Evolutionary conservation across 352 stramenopile species (phyloP).

Genomic region (Phytophthora vignae): DNA sequence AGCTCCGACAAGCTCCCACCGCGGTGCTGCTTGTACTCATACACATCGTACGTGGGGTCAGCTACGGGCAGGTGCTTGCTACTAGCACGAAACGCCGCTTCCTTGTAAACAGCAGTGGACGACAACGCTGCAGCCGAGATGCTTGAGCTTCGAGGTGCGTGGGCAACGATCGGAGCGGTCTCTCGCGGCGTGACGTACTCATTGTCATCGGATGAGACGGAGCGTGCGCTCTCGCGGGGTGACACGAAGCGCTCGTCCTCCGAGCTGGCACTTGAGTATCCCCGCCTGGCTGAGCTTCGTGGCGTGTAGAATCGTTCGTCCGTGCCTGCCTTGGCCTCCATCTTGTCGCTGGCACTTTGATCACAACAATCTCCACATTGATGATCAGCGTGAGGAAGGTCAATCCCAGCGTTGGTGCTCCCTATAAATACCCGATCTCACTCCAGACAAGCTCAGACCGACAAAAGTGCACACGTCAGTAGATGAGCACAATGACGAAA

Average conservation of each 20-base stretch:
- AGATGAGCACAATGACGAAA: constrained; percentile 8
- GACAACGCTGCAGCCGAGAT: not conserved
- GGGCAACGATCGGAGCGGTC: constrained; percentile 14
- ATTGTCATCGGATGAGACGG: constrained; percentile 70
- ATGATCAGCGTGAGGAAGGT: not conserved
- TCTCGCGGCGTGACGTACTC: constrained; percentile 67
- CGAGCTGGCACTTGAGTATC: constrained; percentile 60
- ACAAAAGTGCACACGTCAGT: constrained; percentile 10
- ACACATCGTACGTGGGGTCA: constrained; percentile 25
- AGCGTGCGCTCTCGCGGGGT: constrained; percentile 62
- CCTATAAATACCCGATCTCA: constrained; percentile 33
- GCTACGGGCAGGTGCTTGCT: constrained; percentile 26
- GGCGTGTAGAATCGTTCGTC: constrained; percentile 78
- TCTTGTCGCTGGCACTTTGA: constrained; percentile 11
- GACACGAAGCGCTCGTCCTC: constrained; percentile 74
- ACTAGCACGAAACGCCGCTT: constrained; percentile 28
- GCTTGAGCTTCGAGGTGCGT: constrained; percentile 11
- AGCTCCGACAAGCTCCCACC: constrained; percentile 16
- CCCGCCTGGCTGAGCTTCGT: constrained; percentile 61
- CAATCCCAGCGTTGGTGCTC: not conserved
- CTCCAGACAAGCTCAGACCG: not conserved
- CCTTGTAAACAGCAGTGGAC: constrained; percentile 27
- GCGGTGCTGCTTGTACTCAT: constrained; percentile 46
- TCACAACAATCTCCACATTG: constrained; percentile 20
- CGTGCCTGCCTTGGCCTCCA: constrained; percentile 51